phyloP scores from a whole-genome alignment of 495 filamentous ascomycete species.

The Podospora pseudocomata region DNA sequence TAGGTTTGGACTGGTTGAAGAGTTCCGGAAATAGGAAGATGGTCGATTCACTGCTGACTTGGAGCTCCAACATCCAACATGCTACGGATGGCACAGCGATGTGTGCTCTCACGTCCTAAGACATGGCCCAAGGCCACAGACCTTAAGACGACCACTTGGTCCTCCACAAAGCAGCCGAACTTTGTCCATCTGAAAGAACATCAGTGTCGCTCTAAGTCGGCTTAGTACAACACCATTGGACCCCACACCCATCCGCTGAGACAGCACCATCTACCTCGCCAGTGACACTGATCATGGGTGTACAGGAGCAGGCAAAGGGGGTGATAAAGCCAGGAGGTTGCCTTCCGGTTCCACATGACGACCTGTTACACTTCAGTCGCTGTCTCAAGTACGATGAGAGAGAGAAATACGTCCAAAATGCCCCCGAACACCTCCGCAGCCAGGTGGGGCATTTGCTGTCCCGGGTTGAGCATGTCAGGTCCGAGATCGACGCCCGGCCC shows the following conservation, averaged over 20 bases:
- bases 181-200: background rate
- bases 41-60: background rate
- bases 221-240: background rate
- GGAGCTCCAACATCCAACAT: background rate
- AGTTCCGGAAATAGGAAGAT: background rate
- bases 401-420: slow-evolving; percentile 13
- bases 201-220: background rate
- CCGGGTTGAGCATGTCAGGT: slow-evolving; percentile 11
- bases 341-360: slow-evolving; percentile 13
- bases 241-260: background rate
- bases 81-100: background rate
- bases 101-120: background rate
- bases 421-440: slow-evolving; percentile 3
- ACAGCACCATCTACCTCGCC: background rate
- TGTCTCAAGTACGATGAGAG: slow-evolving; percentile 16
- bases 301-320: slow-evolving; percentile 1
- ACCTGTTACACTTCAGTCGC: slow-evolving; percentile 15
- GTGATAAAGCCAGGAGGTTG: slow-evolving; percentile 7
- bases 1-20: background rate
- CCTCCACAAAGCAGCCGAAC: background rate
- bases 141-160: background rate
- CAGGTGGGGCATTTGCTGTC: slow-evolving; percentile 15
- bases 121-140: background rate
- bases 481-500: slow-evolving; percentile 7
- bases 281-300: slow-evolving; percentile 1